These are phyloP conservation scores for Neurospora sp. DNA, from an alignment of 495 filamentous ascomycete species.

Conservation along the genomic window DNA sequence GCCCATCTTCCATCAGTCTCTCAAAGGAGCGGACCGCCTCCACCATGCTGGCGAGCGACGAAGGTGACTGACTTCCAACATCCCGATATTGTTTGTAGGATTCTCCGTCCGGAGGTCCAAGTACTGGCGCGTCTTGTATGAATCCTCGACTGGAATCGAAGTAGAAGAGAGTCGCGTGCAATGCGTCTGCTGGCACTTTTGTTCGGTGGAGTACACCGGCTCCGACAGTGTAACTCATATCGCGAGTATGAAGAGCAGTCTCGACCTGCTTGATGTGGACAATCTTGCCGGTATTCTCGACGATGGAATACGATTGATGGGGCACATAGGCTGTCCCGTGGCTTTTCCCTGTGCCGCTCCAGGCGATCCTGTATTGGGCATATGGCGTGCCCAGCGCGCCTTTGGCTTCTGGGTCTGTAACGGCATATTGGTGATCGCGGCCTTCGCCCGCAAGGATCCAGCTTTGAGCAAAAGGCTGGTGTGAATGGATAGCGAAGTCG, in stretches of 20 bases:
- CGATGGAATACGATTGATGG: slow-evolving; percentile 6
- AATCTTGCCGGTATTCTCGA: slow-evolving; percentile 7
- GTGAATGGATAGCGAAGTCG: slow-evolving; percentile 12
- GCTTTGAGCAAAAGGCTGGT: slow-evolving; percentile 15
- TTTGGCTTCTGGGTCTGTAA: not conserved
- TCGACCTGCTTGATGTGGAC: not conserved
- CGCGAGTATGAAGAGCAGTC: not conserved
- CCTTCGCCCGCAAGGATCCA: slow-evolving; percentile 20
- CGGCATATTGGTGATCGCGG: slow-evolving; percentile 4
- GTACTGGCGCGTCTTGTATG: slow-evolving; percentile 7
- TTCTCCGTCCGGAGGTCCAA: slow-evolving; percentile 8
- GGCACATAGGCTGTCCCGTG: slow-evolving; percentile 4
- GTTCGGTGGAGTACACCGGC: slow-evolving; percentile 3
- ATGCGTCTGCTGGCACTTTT: not conserved
- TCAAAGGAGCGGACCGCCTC: slow-evolving; percentile 8
- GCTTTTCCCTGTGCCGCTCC: slow-evolving; percentile 9
- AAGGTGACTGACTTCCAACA: slow-evolving; percentile 1
- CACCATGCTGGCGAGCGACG: slow-evolving; percentile 3
- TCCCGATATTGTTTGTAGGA: slow-evolving; percentile 10
- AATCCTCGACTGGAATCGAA: slow-evolving; percentile 13
- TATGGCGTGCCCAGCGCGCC: slow-evolving; percentile 3
- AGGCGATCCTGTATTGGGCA: slow-evolving; percentile 8
- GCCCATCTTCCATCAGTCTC: slow-evolving; percentile 2
- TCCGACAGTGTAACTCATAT: slow-evolving; percentile 8
- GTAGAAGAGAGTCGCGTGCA: slow-evolving; percentile 15